phyloP scores from a whole-genome alignment of 1,139 yeast genomes.

The Debaryomyces nepalensis region DNA sequence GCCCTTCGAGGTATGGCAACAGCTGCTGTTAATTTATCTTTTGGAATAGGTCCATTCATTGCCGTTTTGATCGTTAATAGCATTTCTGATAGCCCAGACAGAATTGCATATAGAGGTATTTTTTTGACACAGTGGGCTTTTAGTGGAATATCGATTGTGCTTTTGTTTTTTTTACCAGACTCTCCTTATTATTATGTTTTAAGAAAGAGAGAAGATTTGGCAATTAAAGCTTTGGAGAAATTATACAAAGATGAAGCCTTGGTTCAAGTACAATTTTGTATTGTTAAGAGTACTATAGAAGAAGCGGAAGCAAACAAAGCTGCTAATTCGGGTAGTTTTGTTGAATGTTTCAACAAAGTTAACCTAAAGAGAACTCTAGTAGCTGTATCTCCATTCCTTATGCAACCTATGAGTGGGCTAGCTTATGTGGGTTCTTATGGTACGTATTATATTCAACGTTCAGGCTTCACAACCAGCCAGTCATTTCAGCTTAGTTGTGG shows the following conservation, averaged over 20 bases:
- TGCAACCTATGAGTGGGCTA: constrained; percentile 8
- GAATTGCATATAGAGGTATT: constrained; percentile 34
- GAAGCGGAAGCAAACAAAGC: constrained; percentile 2
- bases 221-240: constrained; percentile 9
- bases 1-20: constrained; percentile 28
- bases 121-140: constrained; percentile 34
- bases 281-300: constrained; percentile 9
- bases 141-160: constrained; percentile 23
- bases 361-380: constrained; percentile 16
- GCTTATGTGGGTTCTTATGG: constrained; percentile 3
- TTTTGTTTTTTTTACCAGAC: constrained; percentile 15
- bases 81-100: constrained; percentile 20
- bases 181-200: constrained; percentile 16
- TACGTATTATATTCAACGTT: constrained; percentile 6
- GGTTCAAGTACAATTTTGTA: constrained; percentile 4
- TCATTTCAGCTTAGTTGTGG: constrained; percentile 9
- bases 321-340: constrained; percentile 12
- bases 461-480: constrained; percentile 3
- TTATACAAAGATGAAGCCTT: constrained; percentile 5
- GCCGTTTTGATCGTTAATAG: constrained; percentile 23
- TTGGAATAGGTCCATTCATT: constrained; percentile 34
- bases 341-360: constrained; percentile 14
- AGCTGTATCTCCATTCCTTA: constrained; percentile 2
- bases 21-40: constrained; percentile 28
- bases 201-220: constrained; percentile 15